Percentiles rank a stretch among this genome's conserved stretches.
Evolutionary conservation across 768 basidiomycete genomes (phyloP).

Genomic region (Phaeotremella skinneri): DNA sequence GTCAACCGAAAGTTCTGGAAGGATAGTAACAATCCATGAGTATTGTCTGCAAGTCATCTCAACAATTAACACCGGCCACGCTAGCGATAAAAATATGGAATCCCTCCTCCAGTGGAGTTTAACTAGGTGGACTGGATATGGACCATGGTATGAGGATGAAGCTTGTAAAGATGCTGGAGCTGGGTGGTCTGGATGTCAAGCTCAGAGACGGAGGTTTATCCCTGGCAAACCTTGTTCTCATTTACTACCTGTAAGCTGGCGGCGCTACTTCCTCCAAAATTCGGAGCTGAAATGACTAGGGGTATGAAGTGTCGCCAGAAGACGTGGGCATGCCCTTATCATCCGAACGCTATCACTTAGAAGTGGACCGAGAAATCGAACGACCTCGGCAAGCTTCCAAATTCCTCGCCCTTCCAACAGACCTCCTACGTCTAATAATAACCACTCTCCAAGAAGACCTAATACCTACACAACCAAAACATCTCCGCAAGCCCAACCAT

Average conservation of each 20-base stretch:
- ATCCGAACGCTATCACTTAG: too few species aligned
- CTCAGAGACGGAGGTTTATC: background rate
- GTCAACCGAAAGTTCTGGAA: background rate
- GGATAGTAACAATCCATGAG: background rate
- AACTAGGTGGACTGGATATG: background rate
- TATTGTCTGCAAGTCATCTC: background rate
- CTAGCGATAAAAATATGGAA: background rate
- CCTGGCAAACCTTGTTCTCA: background rate
- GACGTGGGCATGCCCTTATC: too few species aligned
- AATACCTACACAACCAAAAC: too few species aligned
- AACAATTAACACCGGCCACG: background rate
- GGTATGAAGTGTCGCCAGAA: background rate
- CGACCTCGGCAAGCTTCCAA: background rate
- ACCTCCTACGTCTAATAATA: background rate
- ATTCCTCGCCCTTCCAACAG: background rate
- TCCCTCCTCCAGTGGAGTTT: background rate
- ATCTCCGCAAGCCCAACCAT: too few species aligned
- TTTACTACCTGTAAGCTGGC: background rate
- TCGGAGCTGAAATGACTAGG: background rate
- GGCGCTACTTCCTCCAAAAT: background rate
- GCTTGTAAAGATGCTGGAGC: background rate
- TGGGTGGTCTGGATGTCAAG: background rate
- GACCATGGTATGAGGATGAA: background rate
- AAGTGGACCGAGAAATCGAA: too few species aligned
- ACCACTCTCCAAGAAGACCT: too few species aligned